Evolutionary conservation across 1,284 basidiomycete genomes (phyloP).

Genomic region (Cryptococcus hybrid): DNA sequence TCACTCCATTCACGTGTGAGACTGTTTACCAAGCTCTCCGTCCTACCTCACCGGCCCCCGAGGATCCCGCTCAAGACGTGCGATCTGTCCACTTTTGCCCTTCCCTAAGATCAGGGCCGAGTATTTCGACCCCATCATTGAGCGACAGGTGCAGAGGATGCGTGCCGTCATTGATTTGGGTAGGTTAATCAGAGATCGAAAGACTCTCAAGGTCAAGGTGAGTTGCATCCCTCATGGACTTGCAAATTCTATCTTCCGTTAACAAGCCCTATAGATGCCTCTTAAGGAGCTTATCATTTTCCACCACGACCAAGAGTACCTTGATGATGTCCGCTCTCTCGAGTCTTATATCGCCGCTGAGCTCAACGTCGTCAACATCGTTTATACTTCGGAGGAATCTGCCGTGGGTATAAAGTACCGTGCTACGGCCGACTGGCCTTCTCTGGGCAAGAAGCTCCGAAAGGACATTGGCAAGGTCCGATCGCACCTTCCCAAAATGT

Average conservation of each 20-base stretch:
- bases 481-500: conserved; percentile 75
- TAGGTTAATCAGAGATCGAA: conserved; percentile 83
- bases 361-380: conserved; percentile 87
- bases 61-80: conserved; percentile 65
- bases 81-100: conserved; percentile 93
- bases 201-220: conserved; percentile 87
- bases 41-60: conserved; percentile 74
- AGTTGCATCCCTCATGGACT: conserved; percentile 4
- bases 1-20: conserved; percentile 97
- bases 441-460: conserved; percentile 88
- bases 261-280: conserved; percentile 52
- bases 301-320: conserved; percentile 82
- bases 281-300: conserved; percentile 91
- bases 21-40: conserved; percentile 92
- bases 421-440: conserved; percentile 93
- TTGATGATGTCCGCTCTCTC: conserved; percentile 81
- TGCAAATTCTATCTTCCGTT: neutral
- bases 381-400: conserved; percentile 85
- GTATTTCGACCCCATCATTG: conserved; percentile 95
- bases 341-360: conserved; percentile 91
- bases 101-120: conserved; percentile 93
- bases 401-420: conserved; percentile 87
- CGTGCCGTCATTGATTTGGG: conserved; percentile 92
- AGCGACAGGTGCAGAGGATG: conserved; percentile 92
- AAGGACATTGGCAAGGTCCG: conserved; percentile 91